Evolutionary conservation across 2,329 filamentous ascomycete genomes (phyloP), one percentile per base, ranked within the genome.

Genomic region (Parasarocladium wereldwijsianum): DNA sequence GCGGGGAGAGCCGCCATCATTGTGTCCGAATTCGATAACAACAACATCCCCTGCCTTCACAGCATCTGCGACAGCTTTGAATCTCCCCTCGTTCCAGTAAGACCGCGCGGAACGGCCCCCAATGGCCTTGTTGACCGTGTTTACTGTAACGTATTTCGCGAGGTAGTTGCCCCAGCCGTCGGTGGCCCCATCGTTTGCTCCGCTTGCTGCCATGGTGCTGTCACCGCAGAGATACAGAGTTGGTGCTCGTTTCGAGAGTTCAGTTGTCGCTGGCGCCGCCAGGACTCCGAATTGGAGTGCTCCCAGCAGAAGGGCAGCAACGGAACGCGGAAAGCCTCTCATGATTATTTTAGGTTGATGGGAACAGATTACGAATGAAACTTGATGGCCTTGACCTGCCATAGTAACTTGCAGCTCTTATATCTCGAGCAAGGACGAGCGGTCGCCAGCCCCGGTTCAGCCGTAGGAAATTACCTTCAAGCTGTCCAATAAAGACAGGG

Each of bases 21-120:
- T 82, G 55, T 81, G 76, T 0, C 76, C 76, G 41, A 81, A 78
- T 41, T 80, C 75, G 31, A 81, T 77, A 31, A 80, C 57, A 2
- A 79, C 73, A 48, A 69, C 74, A 48, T 81, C 76, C 18, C 70
- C 71, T 2, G 57, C 33, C 43, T 64, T 39, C 15, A 79, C 55
- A 3, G 57, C 42, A 18, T 58, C 50, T 26, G 65, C 62, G 31
- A 81, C 64, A 1, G 57, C 58, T 11, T 60, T 49, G 53, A 81
- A 82, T 10, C 70, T 69, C 7, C 67, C 70, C 51, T 82, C 76
- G 27, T 70, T 63, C 2, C 66, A 75, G 51, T 64, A 82, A 14
- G 70, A 77, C 26, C 76, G 64, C 2, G 76, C 73, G 16, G 66
- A 74, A 29, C 75, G 69, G 13, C 77, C 77, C 7, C 61, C 73